Evolutionary conservation across 768 basidiomycete genomes (phyloP).

Genomic region (Cystobasidium tubakii): DNA sequence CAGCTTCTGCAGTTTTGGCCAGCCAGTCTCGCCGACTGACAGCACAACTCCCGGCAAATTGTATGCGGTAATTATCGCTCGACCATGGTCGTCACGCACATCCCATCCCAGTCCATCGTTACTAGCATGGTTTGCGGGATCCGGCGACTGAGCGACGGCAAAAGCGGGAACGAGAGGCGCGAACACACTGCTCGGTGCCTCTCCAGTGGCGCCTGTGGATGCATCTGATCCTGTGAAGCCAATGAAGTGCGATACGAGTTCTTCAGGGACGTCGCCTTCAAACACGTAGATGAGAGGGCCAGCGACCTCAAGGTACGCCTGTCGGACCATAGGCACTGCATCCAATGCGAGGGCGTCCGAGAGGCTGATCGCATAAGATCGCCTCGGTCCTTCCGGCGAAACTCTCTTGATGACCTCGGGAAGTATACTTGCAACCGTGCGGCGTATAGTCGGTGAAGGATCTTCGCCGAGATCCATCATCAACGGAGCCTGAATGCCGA

Average conservation of each 20-base stretch:
- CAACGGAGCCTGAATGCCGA: not conserved
- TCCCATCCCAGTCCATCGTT: constrained; percentile 20
- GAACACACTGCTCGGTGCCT: constrained; percentile 7
- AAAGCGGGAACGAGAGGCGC: constrained; percentile 38
- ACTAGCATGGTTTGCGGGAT: constrained; percentile 1
- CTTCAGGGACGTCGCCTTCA: constrained; percentile 23
- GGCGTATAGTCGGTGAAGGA: not conserved
- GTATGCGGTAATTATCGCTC: constrained; percentile 74
- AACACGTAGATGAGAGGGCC: constrained; percentile 27
- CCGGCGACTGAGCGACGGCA: constrained; percentile 35
- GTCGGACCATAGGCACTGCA: constrained; percentile 7
- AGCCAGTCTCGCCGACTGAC: constrained; percentile 68
- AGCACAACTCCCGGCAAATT: constrained; percentile 86
- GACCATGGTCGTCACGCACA: constrained; percentile 57
- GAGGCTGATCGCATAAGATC: not conserved
- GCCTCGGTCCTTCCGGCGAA: not conserved
- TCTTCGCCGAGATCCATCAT: not conserved
- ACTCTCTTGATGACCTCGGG: not conserved
- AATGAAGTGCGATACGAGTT: not conserved
- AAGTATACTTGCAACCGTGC: not conserved
- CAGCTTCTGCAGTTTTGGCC: constrained; percentile 63
- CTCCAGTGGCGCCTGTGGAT: not conserved
- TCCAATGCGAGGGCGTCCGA: not conserved
- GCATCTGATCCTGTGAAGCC: not conserved
- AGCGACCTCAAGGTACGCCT: constrained; percentile 16